Evolutionary conservation across 345 rosid genomes (phyloP).

Genomic region (Euphorbia peplus): DNA sequence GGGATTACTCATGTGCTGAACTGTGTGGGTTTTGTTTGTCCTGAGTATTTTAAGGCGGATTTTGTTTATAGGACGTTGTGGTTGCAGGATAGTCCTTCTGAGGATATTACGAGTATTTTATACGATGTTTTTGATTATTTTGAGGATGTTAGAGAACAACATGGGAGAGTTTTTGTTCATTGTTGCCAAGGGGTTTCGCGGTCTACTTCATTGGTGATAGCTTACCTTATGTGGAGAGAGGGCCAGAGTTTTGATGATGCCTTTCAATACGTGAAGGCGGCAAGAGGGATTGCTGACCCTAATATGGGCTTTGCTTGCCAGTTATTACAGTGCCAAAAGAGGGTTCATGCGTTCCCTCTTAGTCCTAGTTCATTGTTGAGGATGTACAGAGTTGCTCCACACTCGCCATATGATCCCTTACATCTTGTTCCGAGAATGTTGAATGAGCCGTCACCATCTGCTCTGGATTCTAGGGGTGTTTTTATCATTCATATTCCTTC

Average conservation of each 20-base stretch:
- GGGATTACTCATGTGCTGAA: slow-evolving; percentile 92
- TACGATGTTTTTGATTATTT: slow-evolving; percentile 99
- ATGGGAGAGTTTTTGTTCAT: slow-evolving; percentile 93
- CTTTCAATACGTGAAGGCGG: slow-evolving; percentile 91
- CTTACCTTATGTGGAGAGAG: slow-evolving; percentile 98
- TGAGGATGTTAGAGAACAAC: slow-evolving; percentile 92
- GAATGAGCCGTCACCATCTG: slow-evolving; percentile 74
- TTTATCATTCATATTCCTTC: slow-evolving; percentile 87
- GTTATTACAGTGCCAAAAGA: slow-evolving; percentile 91
- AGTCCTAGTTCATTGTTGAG: slow-evolving; percentile 95
- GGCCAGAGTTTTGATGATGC: slow-evolving; percentile 99
- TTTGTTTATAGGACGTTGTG: slow-evolving; percentile 90
- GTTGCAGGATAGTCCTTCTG: slow-evolving; percentile 98
- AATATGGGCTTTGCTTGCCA: slow-evolving; percentile 99
- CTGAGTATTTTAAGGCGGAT: slow-evolving; percentile 88
- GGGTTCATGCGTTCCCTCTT: slow-evolving; percentile 95
- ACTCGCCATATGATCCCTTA: slow-evolving; percentile 95
- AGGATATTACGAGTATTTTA: slow-evolving; percentile 95
- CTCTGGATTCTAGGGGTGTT: slow-evolving; percentile 96
- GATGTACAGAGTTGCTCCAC: slow-evolving; percentile 90
- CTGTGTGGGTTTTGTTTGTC: slow-evolving; percentile 97
- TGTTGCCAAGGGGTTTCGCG: slow-evolving; percentile 98
- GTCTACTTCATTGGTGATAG: slow-evolving; percentile 96
- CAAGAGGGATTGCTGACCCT: slow-evolving; percentile 97
- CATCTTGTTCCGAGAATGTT: slow-evolving; percentile 95